phyloP scores from a whole-genome alignment of 2,329 filamentous ascomycete species.

The Piedraia hortae region DNA sequence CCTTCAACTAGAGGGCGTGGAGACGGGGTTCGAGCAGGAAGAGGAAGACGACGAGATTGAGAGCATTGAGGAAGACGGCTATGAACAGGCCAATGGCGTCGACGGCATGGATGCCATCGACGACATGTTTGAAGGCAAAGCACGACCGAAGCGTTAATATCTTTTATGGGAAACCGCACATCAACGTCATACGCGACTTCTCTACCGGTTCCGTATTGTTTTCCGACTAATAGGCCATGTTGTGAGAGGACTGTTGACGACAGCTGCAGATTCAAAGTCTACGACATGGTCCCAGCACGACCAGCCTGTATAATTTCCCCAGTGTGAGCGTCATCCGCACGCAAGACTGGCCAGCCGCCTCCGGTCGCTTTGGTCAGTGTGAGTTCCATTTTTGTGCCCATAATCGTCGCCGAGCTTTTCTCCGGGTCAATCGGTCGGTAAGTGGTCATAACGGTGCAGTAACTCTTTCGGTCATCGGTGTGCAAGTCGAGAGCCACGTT shows the following conservation, averaged over 20 bases:
- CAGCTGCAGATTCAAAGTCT: too few relatives aligned
- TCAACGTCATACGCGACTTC: too few relatives aligned
- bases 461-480: conserved; percentile 70
- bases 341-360: conserved; percentile 58
- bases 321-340: conserved; percentile 44
- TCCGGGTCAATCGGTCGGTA: conserved; percentile 50
- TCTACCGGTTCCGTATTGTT: too few relatives aligned
- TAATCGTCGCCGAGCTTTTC: conserved; percentile 50
- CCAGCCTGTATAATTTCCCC: conserved; percentile 79
- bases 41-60: conserved; percentile 31
- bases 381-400: conserved; percentile 75
- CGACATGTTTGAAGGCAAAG: conserved; percentile 15
- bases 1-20: conserved; percentile 38
- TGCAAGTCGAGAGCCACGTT: conserved; percentile 50
- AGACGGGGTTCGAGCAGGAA: conserved; percentile 53
- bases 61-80: conserved; percentile 28
- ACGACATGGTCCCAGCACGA: conserved; percentile 45
- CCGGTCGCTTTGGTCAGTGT: conserved; percentile 46
- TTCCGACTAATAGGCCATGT: too few relatives aligned
- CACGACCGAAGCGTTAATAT: conserved; percentile 3
- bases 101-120: conserved; percentile 27
- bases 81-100: too few relatives aligned
- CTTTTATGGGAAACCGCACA: too few relatives aligned
- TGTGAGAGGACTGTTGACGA: too few relatives aligned
- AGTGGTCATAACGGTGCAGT: conserved; percentile 43